A percentile compares a stretch with the other conserved stretches of the same genome.
phyloP scores from a whole-genome alignment of 2,329 filamentous ascomycete genomes.

The Colletotrichum tabaci region DNA sequence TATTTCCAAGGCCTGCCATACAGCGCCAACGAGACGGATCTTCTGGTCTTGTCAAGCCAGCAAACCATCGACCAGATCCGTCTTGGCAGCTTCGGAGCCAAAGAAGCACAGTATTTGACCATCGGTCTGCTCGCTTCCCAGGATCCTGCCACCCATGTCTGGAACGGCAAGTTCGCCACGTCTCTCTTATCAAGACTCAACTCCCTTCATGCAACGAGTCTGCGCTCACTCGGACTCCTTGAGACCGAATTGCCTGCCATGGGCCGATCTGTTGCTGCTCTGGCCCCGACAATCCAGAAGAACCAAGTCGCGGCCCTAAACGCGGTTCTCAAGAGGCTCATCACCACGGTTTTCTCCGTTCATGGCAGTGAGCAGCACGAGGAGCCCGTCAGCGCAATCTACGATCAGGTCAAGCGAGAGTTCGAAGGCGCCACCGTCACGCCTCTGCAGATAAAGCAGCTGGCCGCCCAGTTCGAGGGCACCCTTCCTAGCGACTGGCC shows the following conservation, averaged over 20 bases:
- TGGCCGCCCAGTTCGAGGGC: slow-evolving; percentile 37
- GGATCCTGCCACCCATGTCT: slow-evolving; percentile 45
- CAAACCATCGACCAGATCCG: slow-evolving; percentile 61
- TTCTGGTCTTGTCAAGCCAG: slow-evolving; percentile 65
- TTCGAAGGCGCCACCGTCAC: slow-evolving; percentile 10
- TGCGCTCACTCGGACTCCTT: slow-evolving; percentile 74
- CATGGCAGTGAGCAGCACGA: slow-evolving; percentile 51
- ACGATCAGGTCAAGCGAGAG: not conserved
- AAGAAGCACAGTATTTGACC: slow-evolving; percentile 34
- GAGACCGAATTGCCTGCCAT: slow-evolving; percentile 76
- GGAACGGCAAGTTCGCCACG: slow-evolving; percentile 57
- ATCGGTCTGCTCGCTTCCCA: slow-evolving; percentile 36
- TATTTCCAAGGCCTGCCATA: slow-evolving; percentile 9
- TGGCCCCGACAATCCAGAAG: slow-evolving; percentile 63
- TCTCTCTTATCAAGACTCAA: slow-evolving; percentile 71
- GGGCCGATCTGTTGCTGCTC: slow-evolving; percentile 67
- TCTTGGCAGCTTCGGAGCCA: slow-evolving; percentile 43
- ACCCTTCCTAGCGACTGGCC: slow-evolving; percentile 56
- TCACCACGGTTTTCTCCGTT: slow-evolving; percentile 58
- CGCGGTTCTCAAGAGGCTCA: slow-evolving; percentile 61
- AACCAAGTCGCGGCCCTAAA: slow-evolving; percentile 67
- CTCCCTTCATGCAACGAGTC: slow-evolving; percentile 64
- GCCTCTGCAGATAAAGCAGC: slow-evolving; percentile 15
- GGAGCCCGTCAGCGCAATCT: slow-evolving; percentile 4
- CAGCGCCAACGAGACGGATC: slow-evolving; percentile 51